Percentiles rank a stretch among this genome's conserved stretches.
These are phyloP conservation scores for Acacia crassicarpa DNA, from an alignment of 306 rosid species.

Conservation along the genomic window DNA sequence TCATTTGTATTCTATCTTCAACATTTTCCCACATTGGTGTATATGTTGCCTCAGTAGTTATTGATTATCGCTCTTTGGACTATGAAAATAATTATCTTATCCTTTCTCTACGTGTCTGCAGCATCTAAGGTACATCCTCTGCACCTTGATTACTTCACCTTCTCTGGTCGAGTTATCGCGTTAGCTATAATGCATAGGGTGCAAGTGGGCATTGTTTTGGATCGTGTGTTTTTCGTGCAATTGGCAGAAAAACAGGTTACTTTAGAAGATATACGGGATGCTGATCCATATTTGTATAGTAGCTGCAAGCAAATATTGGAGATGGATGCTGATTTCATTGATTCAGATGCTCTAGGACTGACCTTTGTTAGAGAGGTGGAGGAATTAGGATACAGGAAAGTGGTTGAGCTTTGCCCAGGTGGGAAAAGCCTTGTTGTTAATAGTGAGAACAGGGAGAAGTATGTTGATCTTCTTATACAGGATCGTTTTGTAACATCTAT, in stretches of 20 bases:
- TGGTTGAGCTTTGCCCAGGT: slow-evolving; percentile 69
- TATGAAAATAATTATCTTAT: slow-evolving; percentile 30
- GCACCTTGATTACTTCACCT: slow-evolving; percentile 85
- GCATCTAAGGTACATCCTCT: slow-evolving; percentile 87
- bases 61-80: slow-evolving; percentile 4
- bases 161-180: slow-evolving; percentile 88
- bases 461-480: slow-evolving; percentile 72
- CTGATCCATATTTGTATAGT: slow-evolving; percentile 72
- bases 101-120: slow-evolving; percentile 44
- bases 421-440: slow-evolving; percentile 67
- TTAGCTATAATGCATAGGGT: slow-evolving; percentile 93
- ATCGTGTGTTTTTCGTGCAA: slow-evolving; percentile 83
- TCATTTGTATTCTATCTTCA: neutral
- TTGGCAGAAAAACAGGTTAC: slow-evolving; percentile 69
- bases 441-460: slow-evolving; percentile 69
- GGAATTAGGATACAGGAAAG: slow-evolving; percentile 71
- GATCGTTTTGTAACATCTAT: slow-evolving; percentile 75
- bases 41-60: slow-evolving; percentile 24
- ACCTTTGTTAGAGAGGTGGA: slow-evolving; percentile 91
- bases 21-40: slow-evolving; percentile 11
- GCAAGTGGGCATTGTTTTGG: slow-evolving; percentile 90
- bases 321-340: slow-evolving; percentile 79
- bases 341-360: slow-evolving; percentile 86
- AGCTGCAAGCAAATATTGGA: slow-evolving; percentile 84
- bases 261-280: slow-evolving; percentile 77